These are phyloP conservation scores for Hypsizygus marmoreus DNA, from an alignment of 768 basidiomycete genomes.

Conservation along the genomic window DNA sequence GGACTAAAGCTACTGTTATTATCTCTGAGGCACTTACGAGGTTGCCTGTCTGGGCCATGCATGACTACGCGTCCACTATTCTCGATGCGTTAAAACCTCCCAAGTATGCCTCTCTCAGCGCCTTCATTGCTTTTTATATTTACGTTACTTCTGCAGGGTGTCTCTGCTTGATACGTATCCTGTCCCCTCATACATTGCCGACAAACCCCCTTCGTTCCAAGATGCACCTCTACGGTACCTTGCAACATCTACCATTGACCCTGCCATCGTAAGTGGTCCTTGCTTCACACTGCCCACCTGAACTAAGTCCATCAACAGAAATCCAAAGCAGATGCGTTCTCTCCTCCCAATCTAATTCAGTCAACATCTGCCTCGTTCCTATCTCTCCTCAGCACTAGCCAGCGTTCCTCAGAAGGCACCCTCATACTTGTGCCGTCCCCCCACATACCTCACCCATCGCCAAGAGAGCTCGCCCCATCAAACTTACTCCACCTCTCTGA, in stretches of 20 bases:
- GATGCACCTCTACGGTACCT: conserved; percentile 59
- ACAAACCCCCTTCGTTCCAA: conserved; percentile 31
- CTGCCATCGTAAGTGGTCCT: conserved; percentile 21
- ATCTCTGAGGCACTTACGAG: conserved; percentile 53
- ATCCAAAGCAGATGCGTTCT: conserved; percentile 37
- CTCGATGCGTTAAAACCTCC: conserved; percentile 46
- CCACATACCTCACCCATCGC: conserved; percentile 42
- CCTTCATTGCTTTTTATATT: background rate
- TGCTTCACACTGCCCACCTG: conserved; percentile 4
- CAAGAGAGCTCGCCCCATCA: conserved; percentile 36
- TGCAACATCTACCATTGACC: conserved; percentile 24
- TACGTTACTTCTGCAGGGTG: conserved; percentile 33
- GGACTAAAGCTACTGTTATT: conserved; percentile 48
- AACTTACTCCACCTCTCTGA: conserved; percentile 34
- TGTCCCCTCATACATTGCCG: conserved; percentile 47
- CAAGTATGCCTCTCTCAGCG: conserved; percentile 33
- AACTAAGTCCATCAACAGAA: conserved; percentile 29
- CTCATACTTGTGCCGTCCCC: conserved; percentile 52
- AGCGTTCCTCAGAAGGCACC: conserved; percentile 21
- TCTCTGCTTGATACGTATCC: conserved; percentile 57
- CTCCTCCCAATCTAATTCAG: conserved; percentile 59
- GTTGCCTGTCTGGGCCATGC: conserved; percentile 54
- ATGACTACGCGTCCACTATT: conserved; percentile 45
- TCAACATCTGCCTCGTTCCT: conserved; percentile 58
- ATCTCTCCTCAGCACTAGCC: conserved; percentile 30